These are phyloP conservation scores for Termitomyces sp. DNA, from an alignment of 768 basidiomycete species.

Conservation along the genomic window DNA sequence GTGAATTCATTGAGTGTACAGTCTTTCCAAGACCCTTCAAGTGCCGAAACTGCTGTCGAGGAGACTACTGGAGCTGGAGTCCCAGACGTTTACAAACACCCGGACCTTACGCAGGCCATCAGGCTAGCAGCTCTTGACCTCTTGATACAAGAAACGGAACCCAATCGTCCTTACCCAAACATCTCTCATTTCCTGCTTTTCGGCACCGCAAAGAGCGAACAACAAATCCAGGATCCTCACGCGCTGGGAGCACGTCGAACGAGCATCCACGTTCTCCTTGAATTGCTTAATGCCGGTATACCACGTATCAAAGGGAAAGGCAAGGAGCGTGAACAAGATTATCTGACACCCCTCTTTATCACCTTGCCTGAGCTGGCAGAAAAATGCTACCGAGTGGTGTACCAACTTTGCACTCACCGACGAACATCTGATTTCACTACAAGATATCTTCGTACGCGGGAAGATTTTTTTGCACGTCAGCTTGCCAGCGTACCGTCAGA, in stretches of 20 bases:
- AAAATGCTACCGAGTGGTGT: slow-evolving; percentile 74
- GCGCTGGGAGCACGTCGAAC: slow-evolving; percentile 65
- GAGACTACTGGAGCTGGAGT: slow-evolving; percentile 72
- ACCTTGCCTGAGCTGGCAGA: slow-evolving; percentile 77
- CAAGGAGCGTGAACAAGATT: slow-evolving; percentile 27
- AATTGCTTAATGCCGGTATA: slow-evolving; percentile 68
- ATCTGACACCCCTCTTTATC: slow-evolving; percentile 49
- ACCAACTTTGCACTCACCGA: slow-evolving; percentile 85
- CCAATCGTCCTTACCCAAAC: slow-evolving; percentile 64
- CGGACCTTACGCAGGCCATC: slow-evolving; percentile 60
- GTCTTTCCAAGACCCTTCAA: slow-evolving; percentile 52
- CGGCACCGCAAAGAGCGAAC: slow-evolving; percentile 50
- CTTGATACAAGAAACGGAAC: slow-evolving; percentile 70
- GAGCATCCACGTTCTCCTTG: slow-evolving; percentile 77
- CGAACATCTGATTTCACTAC: slow-evolving; percentile 76
- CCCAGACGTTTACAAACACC: slow-evolving; percentile 40
- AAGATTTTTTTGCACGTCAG: slow-evolving; percentile 87
- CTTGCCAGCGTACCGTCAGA: slow-evolving; percentile 70
- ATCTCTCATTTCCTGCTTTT: slow-evolving; percentile 86
- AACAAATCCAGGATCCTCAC: slow-evolving; percentile 73
- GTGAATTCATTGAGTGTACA: slow-evolving; percentile 59
- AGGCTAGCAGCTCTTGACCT: slow-evolving; percentile 76
- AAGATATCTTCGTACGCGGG: slow-evolving; percentile 80
- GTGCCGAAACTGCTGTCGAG: slow-evolving; percentile 54
- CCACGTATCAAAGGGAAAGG: slow-evolving; percentile 46